Percentiles rank a stretch among this genome's conserved stretches.
These are phyloP conservation scores for Kwoniella heveanensis DNA, from an alignment of 768 basidiomycete genomes.

Conservation along the genomic window DNA sequence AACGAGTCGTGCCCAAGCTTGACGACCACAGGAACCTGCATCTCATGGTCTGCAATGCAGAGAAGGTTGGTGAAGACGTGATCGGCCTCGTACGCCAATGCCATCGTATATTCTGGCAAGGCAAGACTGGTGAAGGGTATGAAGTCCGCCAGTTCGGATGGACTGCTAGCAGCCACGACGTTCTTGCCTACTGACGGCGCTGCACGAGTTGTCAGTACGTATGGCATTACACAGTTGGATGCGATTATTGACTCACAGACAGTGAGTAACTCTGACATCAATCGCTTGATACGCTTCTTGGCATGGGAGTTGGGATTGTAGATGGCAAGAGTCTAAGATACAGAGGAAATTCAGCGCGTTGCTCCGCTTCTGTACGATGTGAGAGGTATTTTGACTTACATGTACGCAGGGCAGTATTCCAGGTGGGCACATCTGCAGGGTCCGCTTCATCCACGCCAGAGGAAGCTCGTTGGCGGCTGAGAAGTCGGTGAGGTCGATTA, in stretches of 20 bases:
- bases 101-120: slow-evolving; percentile 45
- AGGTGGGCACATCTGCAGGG: slow-evolving; percentile 39
- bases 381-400: too few species aligned
- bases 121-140: slow-evolving; percentile 46
- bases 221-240: not conserved
- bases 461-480: slow-evolving; percentile 41
- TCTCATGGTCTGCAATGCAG: slow-evolving; percentile 59
- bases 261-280: slow-evolving; percentile 31
- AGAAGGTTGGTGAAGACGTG: slow-evolving; percentile 47
- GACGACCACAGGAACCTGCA: slow-evolving; percentile 72
- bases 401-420: slow-evolving; percentile 34
- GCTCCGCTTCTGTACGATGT: too few species aligned
- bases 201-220: slow-evolving; percentile 9
- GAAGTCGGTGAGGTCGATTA: slow-evolving; percentile 47
- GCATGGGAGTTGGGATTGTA: slow-evolving; percentile 50
- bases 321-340: slow-evolving; percentile 38
- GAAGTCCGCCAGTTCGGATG: slow-evolving; percentile 40
- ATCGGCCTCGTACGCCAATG: slow-evolving; percentile 43
- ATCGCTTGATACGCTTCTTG: slow-evolving; percentile 27
- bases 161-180: slow-evolving; percentile 39
- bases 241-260: slow-evolving; percentile 21
- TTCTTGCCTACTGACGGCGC: slow-evolving; percentile 27
- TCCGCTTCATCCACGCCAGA: slow-evolving; percentile 35
- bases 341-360: too few species aligned
- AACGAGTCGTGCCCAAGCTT: slow-evolving; percentile 55